phyloP scores from a whole-genome alignment of 768 basidiomycete genomes.

The Rhodotorula taiwanensis region DNA sequence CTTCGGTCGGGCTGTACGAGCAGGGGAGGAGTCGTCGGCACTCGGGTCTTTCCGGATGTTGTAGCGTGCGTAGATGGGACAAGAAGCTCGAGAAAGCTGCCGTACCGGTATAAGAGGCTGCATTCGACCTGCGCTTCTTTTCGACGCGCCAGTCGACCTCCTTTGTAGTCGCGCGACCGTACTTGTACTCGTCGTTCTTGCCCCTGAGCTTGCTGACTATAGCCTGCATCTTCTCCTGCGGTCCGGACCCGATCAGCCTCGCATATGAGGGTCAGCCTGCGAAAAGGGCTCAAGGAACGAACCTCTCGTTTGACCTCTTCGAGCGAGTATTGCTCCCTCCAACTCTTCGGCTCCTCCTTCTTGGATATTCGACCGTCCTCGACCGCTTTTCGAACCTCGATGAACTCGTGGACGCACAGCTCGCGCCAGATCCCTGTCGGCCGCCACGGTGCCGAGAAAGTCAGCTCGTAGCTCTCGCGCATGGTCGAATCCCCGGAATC shows the following conservation, averaged over 20 bases:
- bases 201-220: slow-evolving; percentile 6
- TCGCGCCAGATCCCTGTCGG: slow-evolving; percentile 18
- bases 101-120: too few species aligned
- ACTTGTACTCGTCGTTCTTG: not conserved
- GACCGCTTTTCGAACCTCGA: slow-evolving; percentile 21
- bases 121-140: not conserved
- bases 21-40: too few species aligned
- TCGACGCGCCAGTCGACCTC: slow-evolving; percentile 11
- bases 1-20: slow-evolving; percentile 4
- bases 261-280: not conserved
- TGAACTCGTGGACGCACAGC: slow-evolving; percentile 25
- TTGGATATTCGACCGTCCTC: slow-evolving; percentile 9
- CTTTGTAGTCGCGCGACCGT: slow-evolving; percentile 6
- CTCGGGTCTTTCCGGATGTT: accelerated
- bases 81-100: too few species aligned
- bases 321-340: slow-evolving; percentile 8
- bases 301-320: slow-evolving; percentile 21
- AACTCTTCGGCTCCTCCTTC: slow-evolving; percentile 6
- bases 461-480: too few species aligned
- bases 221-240: slow-evolving; percentile 13
- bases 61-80: not conserved
- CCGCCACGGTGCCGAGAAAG: too few species aligned
- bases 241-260: too few species aligned
- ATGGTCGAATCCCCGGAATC: too few species aligned
- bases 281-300: not conserved